Base-by-base conservation (phyloP, 2,329 filamentous ascomycete genomes). In the Exophiala xenobiotica region DNA sequence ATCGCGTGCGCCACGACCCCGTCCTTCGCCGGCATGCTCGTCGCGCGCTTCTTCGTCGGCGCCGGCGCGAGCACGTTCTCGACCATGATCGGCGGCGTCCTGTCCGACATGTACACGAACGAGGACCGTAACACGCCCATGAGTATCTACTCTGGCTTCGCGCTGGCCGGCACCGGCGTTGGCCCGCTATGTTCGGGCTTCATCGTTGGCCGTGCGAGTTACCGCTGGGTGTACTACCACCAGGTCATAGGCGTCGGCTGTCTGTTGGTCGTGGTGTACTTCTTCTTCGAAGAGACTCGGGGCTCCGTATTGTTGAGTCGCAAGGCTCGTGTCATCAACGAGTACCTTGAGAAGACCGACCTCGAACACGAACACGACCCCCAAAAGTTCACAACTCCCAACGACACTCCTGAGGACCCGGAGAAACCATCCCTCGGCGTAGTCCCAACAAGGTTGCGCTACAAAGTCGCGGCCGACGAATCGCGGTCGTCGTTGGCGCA, bases 221-320 rank as follows among this genome's bases (percentile, higher is more conserved):
- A 89, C 89, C 82, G 88, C 56, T 96, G 90, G 90, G 81, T 91
- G 0, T 95, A 95, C 67, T 95, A 90, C 78, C 77, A 91, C 22
- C 91, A 96, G 61, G 81, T 83, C 6, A 90, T 96, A 39, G 71
- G 80, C 18, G 81, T 84, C 48, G 82, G 76, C 0, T 66, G 83
- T 1, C 68, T 93, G 39, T 79, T 90, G 47, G 59, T 81, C 1
- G 70, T 83, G 1, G 79, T 95, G 18, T 76, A 80, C 8, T 47
- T 87, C 4, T 80, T 89, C 49, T 91, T 96, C 70, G 81, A 83
- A 38, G 91, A 96, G 68, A 96, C 88, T 2, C 76, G 91, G 6
- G 90, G 87, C 0, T 86, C 83, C 0, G 90, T 96, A 0, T 69
- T 96, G 5, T 73, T 96, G 6, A 86, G 85, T 5, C 78, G 82